Evolutionary conservation across 1,139 yeast species (phyloP).

Genomic region (Pichia sp.): DNA sequence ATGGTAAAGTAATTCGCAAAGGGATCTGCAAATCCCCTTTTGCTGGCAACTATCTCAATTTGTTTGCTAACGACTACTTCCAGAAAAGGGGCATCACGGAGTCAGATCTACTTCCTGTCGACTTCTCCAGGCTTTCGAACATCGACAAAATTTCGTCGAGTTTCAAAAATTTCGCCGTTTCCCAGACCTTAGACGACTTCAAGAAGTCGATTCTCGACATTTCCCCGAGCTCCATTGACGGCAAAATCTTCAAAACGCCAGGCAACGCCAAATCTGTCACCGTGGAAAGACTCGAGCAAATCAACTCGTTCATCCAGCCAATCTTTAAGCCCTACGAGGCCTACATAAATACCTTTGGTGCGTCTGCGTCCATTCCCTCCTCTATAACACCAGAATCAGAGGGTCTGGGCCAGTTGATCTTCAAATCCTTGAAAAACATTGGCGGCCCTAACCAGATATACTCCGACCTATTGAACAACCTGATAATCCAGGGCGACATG

Average conservation of each 20-base stretch:
- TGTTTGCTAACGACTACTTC: slow-evolving; percentile 46
- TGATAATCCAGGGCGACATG: slow-evolving; percentile 64
- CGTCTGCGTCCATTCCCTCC: slow-evolving; percentile 23
- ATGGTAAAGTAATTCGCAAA: slow-evolving; percentile 62
- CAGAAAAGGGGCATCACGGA: slow-evolving; percentile 28
- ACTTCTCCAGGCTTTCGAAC: slow-evolving; percentile 27
- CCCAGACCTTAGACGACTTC: slow-evolving; percentile 46
- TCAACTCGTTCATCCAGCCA: slow-evolving; percentile 45
- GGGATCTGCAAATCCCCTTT: slow-evolving; percentile 57
- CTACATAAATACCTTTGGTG: slow-evolving; percentile 30
- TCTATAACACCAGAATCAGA: slow-evolving; percentile 35
- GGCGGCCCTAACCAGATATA: slow-evolving; percentile 39
- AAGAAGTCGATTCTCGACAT: slow-evolving; percentile 39
- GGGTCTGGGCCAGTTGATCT: slow-evolving; percentile 46
- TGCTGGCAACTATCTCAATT: slow-evolving; percentile 67
- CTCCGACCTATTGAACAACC: slow-evolving; percentile 46
- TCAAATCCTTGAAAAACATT: slow-evolving; percentile 41
- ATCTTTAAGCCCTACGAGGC: slow-evolving; percentile 51
- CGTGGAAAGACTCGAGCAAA: slow-evolving; percentile 38
- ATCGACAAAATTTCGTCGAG: slow-evolving; percentile 37
- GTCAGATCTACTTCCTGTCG: slow-evolving; percentile 28
- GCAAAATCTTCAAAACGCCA: slow-evolving; percentile 47
- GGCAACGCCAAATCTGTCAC: slow-evolving; percentile 40
- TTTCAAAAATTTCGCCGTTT: slow-evolving; percentile 43
- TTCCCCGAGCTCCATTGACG: slow-evolving; percentile 32